A percentile compares a stretch with the other conserved stretches of the same genome.
These are phyloP conservation scores for Aspergillus sp. DNA, from an alignment of 2,329 filamentous ascomycete genomes.

Conservation along the genomic window DNA sequence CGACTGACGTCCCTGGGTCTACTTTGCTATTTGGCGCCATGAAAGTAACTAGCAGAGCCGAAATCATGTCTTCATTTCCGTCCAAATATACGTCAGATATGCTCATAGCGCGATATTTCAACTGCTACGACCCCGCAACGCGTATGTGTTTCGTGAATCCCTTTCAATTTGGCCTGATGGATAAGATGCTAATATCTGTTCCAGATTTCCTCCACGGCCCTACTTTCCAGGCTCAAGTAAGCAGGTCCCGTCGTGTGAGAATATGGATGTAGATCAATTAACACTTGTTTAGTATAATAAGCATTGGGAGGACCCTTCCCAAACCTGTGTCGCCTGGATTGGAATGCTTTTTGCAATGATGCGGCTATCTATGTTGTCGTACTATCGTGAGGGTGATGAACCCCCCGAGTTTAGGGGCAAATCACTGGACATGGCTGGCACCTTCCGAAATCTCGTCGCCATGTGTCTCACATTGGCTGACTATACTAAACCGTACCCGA, in stretches of 20 bases:
- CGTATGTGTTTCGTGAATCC: constrained; percentile 44
- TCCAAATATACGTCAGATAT: constrained; percentile 79
- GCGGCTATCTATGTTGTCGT: constrained; percentile 64
- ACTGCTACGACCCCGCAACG: constrained; percentile 68
- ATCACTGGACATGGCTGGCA: constrained; percentile 48
- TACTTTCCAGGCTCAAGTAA: constrained; percentile 75
- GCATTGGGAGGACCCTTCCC: constrained; percentile 60
- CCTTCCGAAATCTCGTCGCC: constrained; percentile 56
- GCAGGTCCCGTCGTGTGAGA: background rate
- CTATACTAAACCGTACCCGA: constrained; percentile 61
- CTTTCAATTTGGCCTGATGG: background rate
- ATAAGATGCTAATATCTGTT: constrained; percentile 5
- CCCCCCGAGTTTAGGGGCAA: constrained; percentile 62
- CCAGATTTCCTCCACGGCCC: constrained; percentile 74
- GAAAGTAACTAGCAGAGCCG: constrained; percentile 68
- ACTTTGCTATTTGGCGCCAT: constrained; percentile 76
- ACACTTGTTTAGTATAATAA: constrained; percentile 53
- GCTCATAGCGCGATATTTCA: constrained; percentile 86
- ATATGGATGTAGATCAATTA: constrained; percentile 5
- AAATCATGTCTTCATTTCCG: constrained; percentile 78
- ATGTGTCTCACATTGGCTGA: constrained; percentile 64
- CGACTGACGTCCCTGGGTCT: constrained; percentile 60
- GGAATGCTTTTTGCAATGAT: constrained; percentile 65
- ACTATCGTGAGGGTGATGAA: constrained; percentile 61
- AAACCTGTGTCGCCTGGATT: constrained; percentile 61